phyloP scores from a whole-genome alignment of 768 basidiomycete genomes.

The Tulasnella sp. region DNA sequence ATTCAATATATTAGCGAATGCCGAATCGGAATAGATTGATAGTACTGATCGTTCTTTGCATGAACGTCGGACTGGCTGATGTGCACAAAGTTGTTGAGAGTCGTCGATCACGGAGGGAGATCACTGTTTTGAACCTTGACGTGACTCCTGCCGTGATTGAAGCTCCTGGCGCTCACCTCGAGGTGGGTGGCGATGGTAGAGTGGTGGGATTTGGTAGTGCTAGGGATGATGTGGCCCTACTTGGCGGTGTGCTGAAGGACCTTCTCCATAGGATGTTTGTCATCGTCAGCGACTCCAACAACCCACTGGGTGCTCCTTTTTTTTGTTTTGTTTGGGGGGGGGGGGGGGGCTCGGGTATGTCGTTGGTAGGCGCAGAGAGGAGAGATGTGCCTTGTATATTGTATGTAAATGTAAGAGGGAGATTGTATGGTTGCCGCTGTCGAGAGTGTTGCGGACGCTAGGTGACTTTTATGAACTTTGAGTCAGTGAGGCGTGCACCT shows the following conservation, averaged over 20 bases:
- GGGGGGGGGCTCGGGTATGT: neutral
- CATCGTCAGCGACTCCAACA: neutral
- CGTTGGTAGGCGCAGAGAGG: conserved; percentile 16
- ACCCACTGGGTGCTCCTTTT: neutral
- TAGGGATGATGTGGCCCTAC: conserved; percentile 6
- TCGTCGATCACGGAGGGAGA: conserved; percentile 6
- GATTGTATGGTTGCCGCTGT: too few relatives aligned
- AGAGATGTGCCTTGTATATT: too few relatives aligned
- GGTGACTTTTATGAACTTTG: conserved; percentile 12
- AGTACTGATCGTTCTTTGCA: neutral
- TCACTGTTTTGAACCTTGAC: conserved; percentile 9
- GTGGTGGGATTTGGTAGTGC: neutral
- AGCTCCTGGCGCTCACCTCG: conserved; percentile 4
- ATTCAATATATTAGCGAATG: neutral
- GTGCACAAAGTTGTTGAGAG: conserved; percentile 12
- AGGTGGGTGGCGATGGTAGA: conserved; percentile 11
- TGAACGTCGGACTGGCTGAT: conserved; percentile 1
- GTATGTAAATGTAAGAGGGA: too few relatives aligned
- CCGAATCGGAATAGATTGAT: neutral
- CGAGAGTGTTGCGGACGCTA: too few relatives aligned
- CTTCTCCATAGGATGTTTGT: neutral
- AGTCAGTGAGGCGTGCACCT: conserved; percentile 4
- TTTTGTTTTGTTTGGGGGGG: too few relatives aligned
- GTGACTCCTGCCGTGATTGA: neutral
- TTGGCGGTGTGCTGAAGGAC: conserved; percentile 1